Evolutionary conservation across 257 asterid genomes (phyloP), one percentile per base, ranked within the genome.

Genomic region (Ehretia macrophylla): DNA sequence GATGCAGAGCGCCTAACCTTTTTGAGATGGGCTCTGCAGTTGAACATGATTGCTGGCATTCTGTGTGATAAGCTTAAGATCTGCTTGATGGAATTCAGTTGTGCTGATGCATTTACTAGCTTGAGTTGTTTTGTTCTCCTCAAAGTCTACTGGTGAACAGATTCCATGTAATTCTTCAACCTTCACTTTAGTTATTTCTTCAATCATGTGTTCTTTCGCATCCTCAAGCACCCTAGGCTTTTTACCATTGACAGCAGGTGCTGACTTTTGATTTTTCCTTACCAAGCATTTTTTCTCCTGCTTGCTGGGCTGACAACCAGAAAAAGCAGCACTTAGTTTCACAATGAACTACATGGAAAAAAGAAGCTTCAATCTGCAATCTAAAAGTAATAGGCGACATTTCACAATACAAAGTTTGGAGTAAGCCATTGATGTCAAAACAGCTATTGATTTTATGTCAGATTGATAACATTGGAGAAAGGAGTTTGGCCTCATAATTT

Each of bases 251-350:
- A 69, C 52, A 64, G 77, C 79, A 72, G 81, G 68, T 32, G 49
- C 70, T 55, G 58, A 74, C 77, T 76, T 91, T 40, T 79, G 75
- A 42, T 62, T 76, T 55, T 77, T 84, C 68, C 64, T 77, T 42
- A 37, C 73, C 48, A 76, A 65, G 55, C 59, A 60, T 64, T 69
- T 81, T 58, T 73, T 67, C 32, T 59, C 79, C 86, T 66, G 77
- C 58, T 68, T 73, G 68, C 56, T 54, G 59, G 72, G 64, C 83
- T 76, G 79, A 65, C 19, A 62, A 60, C 32, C 42, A 63, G 48
- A 39, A 62, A 69, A 38, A 42, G 17, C 46, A 35, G 42, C 17
- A 47, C 42, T 56, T 17, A 50, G 60, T 63, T 38, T 51, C 62
- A 55, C 51, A 18, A 22, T 10, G 55, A 37, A 56, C 18, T 17